Evolutionary conservation across 306 rosid species (phyloP).

Genomic region (Cicer chorassanicum): DNA sequence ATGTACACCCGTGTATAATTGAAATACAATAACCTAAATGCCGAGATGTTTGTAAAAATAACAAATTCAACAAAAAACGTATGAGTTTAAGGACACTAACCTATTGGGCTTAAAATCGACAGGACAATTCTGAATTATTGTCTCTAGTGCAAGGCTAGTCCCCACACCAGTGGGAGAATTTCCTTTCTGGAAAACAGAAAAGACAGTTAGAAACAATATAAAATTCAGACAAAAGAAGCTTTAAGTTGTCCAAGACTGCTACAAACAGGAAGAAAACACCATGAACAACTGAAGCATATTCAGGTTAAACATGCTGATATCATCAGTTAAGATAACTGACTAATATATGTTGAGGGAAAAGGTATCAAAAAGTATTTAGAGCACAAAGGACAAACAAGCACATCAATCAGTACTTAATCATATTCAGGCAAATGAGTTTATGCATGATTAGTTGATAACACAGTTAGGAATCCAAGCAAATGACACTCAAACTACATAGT

Average conservation of each 20-base stretch:
- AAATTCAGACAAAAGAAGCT: constrained; percentile 35
- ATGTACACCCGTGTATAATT: neutral
- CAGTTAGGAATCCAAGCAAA: constrained; percentile 34
- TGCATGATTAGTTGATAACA: constrained; percentile 29
- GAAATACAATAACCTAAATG: constrained; percentile 29
- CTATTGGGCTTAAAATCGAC: constrained; percentile 70
- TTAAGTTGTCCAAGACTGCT: constrained; percentile 22
- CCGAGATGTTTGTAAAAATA: constrained; percentile 29
- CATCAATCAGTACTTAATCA: constrained; percentile 30
- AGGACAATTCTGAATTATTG: constrained; percentile 77
- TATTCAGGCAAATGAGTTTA: constrained; percentile 34
- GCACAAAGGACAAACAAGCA: constrained; percentile 17
- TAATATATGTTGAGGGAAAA: constrained; percentile 11
- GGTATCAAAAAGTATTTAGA: constrained; percentile 25
- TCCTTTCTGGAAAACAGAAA: constrained; percentile 63
- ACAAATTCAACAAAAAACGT: constrained; percentile 27
- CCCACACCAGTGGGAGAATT: constrained; percentile 87
- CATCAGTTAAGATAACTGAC: constrained; percentile 12
- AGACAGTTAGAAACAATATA: constrained; percentile 39
- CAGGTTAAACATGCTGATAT: constrained; percentile 17
- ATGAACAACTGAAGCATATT: constrained; percentile 22
- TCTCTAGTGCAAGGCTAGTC: constrained; percentile 90
- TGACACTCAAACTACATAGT: constrained; percentile 4
- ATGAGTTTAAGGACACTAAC: constrained; percentile 50
- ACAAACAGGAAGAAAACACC: constrained; percentile 34